Conservation (phyloP, 768 basidiomycete species). For the Pleurotus eryngii region DNA sequence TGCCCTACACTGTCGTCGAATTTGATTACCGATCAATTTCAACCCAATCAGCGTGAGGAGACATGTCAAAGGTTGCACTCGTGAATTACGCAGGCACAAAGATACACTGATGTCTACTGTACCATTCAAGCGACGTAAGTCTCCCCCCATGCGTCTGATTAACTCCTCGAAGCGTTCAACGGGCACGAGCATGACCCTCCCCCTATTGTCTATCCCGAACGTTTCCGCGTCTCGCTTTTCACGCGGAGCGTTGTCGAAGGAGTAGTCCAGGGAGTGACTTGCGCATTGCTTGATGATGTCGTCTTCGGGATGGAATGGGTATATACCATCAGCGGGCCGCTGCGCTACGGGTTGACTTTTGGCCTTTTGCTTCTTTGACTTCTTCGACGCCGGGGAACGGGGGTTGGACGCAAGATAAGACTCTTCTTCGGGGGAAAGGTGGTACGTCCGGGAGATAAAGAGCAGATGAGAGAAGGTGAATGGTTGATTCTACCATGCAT, state of each 20-base stretch:
- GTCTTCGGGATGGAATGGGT: slow-evolving; percentile 87
- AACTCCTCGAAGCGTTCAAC: slow-evolving; percentile 37
- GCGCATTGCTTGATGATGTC: slow-evolving; percentile 63
- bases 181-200: slow-evolving; percentile 62
- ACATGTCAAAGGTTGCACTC: no score
- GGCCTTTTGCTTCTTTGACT: slow-evolving; percentile 36
- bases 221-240: slow-evolving; percentile 58
- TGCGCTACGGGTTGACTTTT: slow-evolving; percentile 19
- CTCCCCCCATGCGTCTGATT: slow-evolving; percentile 32
- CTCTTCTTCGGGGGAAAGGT: slow-evolving; percentile 69
- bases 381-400: slow-evolving; percentile 19
- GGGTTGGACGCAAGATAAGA: slow-evolving; percentile 44
- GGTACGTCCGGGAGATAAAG: slow-evolving; percentile 77
- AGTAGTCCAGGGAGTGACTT: slow-evolving; percentile 44
- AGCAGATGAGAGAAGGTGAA: slow-evolving; percentile 74
- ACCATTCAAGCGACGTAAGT: slow-evolving; percentile 22
- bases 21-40: no score
- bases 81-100: no score
- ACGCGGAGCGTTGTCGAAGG: slow-evolving; percentile 47
- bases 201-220: slow-evolving; percentile 70
- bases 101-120: no score
- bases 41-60: no score
- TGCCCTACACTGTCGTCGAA: no score
- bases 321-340: slow-evolving; percentile 48
- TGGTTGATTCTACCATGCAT: slow-evolving; percentile 43